phyloP scores from a whole-genome alignment of 768 basidiomycete species.

The Tylopilus sp. region DNA sequence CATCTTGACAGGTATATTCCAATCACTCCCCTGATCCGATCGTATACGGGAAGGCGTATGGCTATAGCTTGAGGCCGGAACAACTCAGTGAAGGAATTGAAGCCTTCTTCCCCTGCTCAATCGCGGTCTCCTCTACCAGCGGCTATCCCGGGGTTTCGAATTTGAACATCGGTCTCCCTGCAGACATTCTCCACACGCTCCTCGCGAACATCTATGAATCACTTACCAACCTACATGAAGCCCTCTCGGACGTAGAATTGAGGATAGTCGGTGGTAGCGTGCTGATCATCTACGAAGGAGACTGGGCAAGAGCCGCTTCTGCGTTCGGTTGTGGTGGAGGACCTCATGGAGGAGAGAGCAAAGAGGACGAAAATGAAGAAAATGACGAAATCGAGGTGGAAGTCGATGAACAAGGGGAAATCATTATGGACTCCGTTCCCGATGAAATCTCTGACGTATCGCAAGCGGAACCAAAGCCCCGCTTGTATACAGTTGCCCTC shows the following conservation, averaged over 20 bases:
- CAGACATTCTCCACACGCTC: slow-evolving; percentile 50
- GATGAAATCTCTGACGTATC: slow-evolving; percentile 31
- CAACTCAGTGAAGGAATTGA: slow-evolving; percentile 76
- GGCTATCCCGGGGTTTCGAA: slow-evolving; percentile 9
- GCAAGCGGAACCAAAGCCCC: slow-evolving; percentile 1
- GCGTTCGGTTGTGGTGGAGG: slow-evolving; percentile 36
- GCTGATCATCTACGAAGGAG: slow-evolving; percentile 77
- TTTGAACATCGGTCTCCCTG: slow-evolving; percentile 50
- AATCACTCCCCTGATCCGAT: slow-evolving; percentile 51
- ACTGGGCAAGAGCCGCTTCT: slow-evolving; percentile 38
- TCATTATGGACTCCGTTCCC: slow-evolving; percentile 21
- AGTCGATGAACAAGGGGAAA: slow-evolving; percentile 27
- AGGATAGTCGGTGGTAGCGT: slow-evolving; percentile 83
- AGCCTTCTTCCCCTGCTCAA: slow-evolving; percentile 68
- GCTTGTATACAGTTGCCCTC: slow-evolving; percentile 59
- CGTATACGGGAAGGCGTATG: slow-evolving; percentile 70
- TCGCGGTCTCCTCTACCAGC: slow-evolving; percentile 8
- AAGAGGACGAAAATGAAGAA: slow-evolving; percentile 37
- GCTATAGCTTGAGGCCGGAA: slow-evolving; percentile 63
- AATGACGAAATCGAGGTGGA: slow-evolving; percentile 39
- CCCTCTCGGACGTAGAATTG: slow-evolving; percentile 55
- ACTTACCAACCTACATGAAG: slow-evolving; percentile 46
- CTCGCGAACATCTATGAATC: slow-evolving; percentile 53
- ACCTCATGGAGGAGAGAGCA: slow-evolving; percentile 26
- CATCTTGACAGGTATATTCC: slow-evolving; percentile 62